Evolutionary conservation across 768 basidiomycete genomes (phyloP).

Genomic region (Boletus pseudo-olivaceus): DNA sequence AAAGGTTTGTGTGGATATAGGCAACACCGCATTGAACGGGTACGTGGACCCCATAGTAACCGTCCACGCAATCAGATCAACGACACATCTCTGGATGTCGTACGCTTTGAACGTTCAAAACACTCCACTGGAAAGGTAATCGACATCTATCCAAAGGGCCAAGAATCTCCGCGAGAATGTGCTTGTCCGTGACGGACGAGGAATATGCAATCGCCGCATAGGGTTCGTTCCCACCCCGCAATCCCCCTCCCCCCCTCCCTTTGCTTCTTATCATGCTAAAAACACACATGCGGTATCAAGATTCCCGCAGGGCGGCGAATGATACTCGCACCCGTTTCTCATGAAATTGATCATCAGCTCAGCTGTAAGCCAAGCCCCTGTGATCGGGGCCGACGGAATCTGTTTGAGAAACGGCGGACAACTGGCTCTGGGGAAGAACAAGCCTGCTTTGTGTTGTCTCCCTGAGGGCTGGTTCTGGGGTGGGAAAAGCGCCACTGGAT

Average conservation of each 20-base stretch:
- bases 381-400: neutral
- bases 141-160: neutral
- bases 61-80: neutral
- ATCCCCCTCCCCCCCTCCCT: constrained; percentile 18
- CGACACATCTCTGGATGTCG: neutral
- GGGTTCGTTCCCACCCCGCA: constrained; percentile 25
- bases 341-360: constrained; percentile 6
- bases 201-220: constrained; percentile 1
- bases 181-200: constrained; percentile 3
- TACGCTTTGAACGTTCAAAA: constrained; percentile 16
- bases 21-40: neutral
- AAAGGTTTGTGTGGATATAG: neutral
- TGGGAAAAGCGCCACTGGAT: constrained; percentile 1
- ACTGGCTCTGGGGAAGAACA: neutral
- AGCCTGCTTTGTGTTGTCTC: constrained; percentile 37
- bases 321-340: constrained; percentile 26
- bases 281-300: constrained; percentile 24
- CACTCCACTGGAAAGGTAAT: constrained; percentile 11
- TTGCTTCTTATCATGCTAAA: constrained; percentile 12
- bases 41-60: neutral
- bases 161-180: neutral
- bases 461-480: constrained; percentile 24
- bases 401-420: neutral
- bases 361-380: neutral
- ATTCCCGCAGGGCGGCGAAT: neutral